Conservation (phyloP, 371 early-diverging fungal species). For the Saksenaea oblongispora region DNA sequence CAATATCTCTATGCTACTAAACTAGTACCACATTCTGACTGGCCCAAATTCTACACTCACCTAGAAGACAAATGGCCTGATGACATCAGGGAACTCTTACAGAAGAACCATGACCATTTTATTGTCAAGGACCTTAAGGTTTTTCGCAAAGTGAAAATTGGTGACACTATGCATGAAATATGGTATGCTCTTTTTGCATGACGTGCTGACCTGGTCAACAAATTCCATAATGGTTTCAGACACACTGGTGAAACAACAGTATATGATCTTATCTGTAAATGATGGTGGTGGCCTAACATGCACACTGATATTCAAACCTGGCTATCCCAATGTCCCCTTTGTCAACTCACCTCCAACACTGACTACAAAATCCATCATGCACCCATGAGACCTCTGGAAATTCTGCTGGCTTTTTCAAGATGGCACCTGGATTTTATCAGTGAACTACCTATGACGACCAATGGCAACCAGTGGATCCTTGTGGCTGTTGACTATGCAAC, state of each 20-base stretch:
- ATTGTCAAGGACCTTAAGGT: too few relatives aligned
- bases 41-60: too few relatives aligned
- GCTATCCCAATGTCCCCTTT: conserved; percentile 12
- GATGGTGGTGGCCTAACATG: conserved; percentile 32
- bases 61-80: too few relatives aligned
- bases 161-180: background rate
- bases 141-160: too few relatives aligned
- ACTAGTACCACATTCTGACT: too few relatives aligned
- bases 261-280: conserved; percentile 8
- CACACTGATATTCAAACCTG: conserved; percentile 7
- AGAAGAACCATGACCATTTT: too few relatives aligned
- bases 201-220: too few relatives aligned
- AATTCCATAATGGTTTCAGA: conserved; percentile 13
- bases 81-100: too few relatives aligned
- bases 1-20: too few relatives aligned
- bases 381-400: conserved; percentile 8
- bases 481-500: conserved; percentile 43
- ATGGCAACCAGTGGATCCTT: conserved; percentile 19
- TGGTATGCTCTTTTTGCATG: conserved; percentile 9
- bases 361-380: conserved; percentile 9
- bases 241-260: conserved; percentile 14
- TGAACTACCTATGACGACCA: conserved; percentile 13
- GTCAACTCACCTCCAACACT: conserved; percentile 19
- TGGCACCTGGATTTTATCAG: conserved; percentile 35
- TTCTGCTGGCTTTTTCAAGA: conserved; percentile 8